Evolutionary conservation across 23 red algal species (phyloP).

Genomic region (Gracilaria gracilis): DNA sequence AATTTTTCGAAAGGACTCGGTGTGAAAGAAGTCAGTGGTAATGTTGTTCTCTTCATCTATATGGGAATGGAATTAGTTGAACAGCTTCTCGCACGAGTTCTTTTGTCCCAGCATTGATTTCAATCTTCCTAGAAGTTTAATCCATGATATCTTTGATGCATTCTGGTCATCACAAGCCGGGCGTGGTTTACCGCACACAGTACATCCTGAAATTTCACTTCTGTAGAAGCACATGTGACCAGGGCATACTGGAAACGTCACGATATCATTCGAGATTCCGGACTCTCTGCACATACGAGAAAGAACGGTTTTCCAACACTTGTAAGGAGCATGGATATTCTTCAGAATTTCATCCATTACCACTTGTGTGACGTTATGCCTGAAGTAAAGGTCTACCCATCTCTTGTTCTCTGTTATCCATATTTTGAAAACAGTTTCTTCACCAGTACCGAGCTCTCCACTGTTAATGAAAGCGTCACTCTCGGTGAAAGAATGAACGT

Average conservation of each 20-base stretch:
- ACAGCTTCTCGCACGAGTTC: not conserved
- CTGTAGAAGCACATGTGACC: not conserved
- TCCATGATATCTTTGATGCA: not conserved
- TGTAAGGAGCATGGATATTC: constrained; percentile 28
- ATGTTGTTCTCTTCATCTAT: too few species aligned
- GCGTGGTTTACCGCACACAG: not conserved
- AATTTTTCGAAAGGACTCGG: constrained; percentile 23
- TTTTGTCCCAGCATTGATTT: not conserved
- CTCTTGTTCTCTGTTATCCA: constrained; percentile 25
- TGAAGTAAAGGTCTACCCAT: constrained; percentile 32
- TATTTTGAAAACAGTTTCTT: not conserved
- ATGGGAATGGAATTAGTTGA: not conserved
- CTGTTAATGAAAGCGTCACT: not conserved
- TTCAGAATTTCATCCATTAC: too few species aligned
- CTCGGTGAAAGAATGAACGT: too few species aligned
- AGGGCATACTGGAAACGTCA: not conserved
- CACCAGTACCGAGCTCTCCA: too few species aligned
- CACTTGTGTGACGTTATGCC: not conserved
- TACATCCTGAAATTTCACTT: not conserved
- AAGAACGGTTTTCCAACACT: constrained; percentile 9
- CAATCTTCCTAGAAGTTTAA: not conserved
- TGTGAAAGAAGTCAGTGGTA: not conserved
- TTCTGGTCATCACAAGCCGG: not conserved
- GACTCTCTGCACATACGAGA: not conserved
- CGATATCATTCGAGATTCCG: not conserved